Conservation (phyloP, 1,284 basidiomycete genomes). For the Melanopsichium pennsylvanicum region DNA sequence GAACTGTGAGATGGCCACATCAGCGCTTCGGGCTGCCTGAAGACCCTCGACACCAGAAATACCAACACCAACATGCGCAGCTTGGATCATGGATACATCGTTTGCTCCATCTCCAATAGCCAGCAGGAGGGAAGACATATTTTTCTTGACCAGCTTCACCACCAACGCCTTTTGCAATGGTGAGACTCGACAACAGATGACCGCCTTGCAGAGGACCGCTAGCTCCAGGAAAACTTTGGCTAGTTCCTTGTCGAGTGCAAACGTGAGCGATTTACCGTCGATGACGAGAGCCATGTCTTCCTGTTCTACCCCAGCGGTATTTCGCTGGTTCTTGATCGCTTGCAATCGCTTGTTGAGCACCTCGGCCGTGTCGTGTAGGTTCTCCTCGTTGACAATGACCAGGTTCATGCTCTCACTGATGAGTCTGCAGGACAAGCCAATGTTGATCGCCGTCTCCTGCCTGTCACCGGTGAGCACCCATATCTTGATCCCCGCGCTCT, state of each 20-base stretch:
- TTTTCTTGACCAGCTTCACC: slow-evolving; percentile 98
- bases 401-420: slow-evolving; percentile 99
- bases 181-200: slow-evolving; percentile 97
- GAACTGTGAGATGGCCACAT: slow-evolving; percentile 98
- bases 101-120: slow-evolving; percentile 81
- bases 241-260: slow-evolving; percentile 90
- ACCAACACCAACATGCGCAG: slow-evolving; percentile 85
- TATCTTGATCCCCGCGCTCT: slow-evolving; percentile 97
- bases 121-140: slow-evolving; percentile 86
- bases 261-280: slow-evolving; percentile 92
- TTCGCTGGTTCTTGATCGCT: slow-evolving; percentile 86
- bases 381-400: slow-evolving; percentile 90
- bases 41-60: slow-evolving; percentile 98
- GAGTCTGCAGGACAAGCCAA: slow-evolving; percentile 93
- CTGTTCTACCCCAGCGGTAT: slow-evolving; percentile 80
- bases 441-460: slow-evolving; percentile 99
- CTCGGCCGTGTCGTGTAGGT: slow-evolving; percentile 80
- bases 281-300: slow-evolving; percentile 96
- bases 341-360: slow-evolving; percentile 86
- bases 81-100: slow-evolving; percentile 73
- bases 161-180: slow-evolving; percentile 97
- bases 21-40: slow-evolving; percentile 94
- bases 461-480: slow-evolving; percentile 98
- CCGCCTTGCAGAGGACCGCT: slow-evolving; percentile 97
- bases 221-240: slow-evolving; percentile 89